Conservation (phyloP, 768 basidiomycete species). For the Russula sp. region DNA sequence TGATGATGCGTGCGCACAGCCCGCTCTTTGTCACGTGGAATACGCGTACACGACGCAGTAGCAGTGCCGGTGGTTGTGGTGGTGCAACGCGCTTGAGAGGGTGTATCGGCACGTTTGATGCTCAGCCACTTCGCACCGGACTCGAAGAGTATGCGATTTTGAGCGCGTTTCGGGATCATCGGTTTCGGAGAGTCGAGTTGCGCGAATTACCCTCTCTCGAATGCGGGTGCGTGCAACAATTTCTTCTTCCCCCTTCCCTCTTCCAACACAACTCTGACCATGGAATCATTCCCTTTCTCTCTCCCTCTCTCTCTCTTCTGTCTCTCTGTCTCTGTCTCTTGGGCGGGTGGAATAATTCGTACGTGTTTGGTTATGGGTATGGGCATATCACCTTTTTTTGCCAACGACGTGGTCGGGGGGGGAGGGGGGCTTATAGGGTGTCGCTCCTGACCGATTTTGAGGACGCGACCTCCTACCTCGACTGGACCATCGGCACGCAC, state of each 20-base stretch:
- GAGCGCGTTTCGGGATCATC: constrained; percentile 82
- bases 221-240: constrained; percentile 61
- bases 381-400: no score
- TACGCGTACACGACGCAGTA: constrained; percentile 43
- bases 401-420: neutral
- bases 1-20: constrained; percentile 32
- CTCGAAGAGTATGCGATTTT: constrained; percentile 85
- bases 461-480: constrained; percentile 73
- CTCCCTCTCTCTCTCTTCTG: neutral
- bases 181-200: constrained; percentile 75
- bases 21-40: constrained; percentile 98
- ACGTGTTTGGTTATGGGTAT: neutral
- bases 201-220: constrained; percentile 74
- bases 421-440: constrained; percentile 42
- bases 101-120: constrained; percentile 91
- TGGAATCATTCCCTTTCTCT: neutral
- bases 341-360: neutral
- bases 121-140: constrained; percentile 64
- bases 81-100: constrained; percentile 56
- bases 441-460: constrained; percentile 94
- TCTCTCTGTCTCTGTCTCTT: neutral
- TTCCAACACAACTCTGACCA: neutral
- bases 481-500: constrained; percentile 90
- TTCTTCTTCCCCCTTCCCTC: neutral
- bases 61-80: constrained; percentile 28